Base-by-base conservation (phyloP, 306 rosid genomes). In the Arachis stenosperma region DNA sequence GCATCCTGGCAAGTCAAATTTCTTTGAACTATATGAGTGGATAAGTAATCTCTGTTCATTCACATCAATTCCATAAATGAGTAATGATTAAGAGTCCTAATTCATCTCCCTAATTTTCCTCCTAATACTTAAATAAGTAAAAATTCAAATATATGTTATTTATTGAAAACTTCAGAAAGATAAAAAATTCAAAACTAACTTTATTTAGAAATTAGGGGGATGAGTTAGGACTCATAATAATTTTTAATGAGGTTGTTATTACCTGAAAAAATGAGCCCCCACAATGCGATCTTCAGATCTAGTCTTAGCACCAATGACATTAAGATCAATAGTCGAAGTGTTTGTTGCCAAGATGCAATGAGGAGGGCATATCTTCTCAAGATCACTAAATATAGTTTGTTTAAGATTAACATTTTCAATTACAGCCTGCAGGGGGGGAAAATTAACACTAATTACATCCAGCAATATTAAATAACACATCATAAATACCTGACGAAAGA, bases 241-340 rank as follows among this genome's bases (percentile, higher is more conserved):
- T 22, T 22, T 22, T 22, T 22, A 22, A 22, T 30, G 59, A 68
- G 66, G 66, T 44, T 66, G 43, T 48, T 48, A 33, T 87, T 52
- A 95, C 99, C 98, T 91, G 91, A 95, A 95, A 90, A 95, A 95
- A 73, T 95, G 99, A 77, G 99, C 99, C 62, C 99, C 98, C 66
- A 81, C 84, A 5, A 95, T 81, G 56, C 98, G 92, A 81, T 91
- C 97, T 52, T 82, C 87, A 75, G 96, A 86, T 60, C 63, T 81
- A 70, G 89, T 87, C 84, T 83, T 90, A 74, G 88, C 84, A 68
- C 99, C 93, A 69, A 95, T 60, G 76, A 88, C 4, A 82, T 81
- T 83, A 74, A 95, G 97, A 83, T 95, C 92, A 75, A 95, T 88
- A 15, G 98, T 91, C 15, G 98, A 91, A 40, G 99, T 95, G 79